A percentile compares a stretch with the other conserved stretches of the same genome.
phyloP scores from a whole-genome alignment of 2,329 filamentous ascomycete species.

The Chaetomium globosum region DNA sequence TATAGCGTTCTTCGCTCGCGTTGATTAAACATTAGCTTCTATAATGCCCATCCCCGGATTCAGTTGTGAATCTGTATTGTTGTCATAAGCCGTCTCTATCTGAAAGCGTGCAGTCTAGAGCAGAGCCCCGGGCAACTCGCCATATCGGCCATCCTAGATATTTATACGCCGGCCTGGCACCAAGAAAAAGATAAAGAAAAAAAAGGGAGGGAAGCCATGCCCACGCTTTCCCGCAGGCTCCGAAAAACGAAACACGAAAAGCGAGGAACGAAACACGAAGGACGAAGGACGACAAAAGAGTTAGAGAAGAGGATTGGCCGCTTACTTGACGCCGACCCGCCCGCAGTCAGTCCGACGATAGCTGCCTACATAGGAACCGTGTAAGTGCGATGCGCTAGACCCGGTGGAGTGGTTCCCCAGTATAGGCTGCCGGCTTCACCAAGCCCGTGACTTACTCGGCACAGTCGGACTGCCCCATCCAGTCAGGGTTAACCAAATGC shows the following conservation, averaged over 20 bases:
- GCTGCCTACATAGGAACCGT: neutral
- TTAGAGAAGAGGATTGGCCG: neutral
- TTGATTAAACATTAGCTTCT: neutral
- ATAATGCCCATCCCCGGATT: neutral
- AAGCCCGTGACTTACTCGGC: neutral
- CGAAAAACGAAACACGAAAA: neutral
- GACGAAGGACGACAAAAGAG: neutral
- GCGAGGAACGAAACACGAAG: neutral
- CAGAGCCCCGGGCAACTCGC: neutral
- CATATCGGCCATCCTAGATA: neutral
- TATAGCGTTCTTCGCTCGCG: neutral
- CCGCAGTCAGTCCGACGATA: neutral
- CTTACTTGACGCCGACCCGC: conserved; percentile 9
- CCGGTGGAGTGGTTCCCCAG: neutral
- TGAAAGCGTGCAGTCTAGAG: neutral
- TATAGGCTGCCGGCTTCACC: neutral
- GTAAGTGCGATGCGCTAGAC: neutral
- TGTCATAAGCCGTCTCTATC: neutral
- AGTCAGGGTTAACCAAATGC: neutral
- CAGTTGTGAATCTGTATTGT: neutral
- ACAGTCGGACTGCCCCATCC: neutral
- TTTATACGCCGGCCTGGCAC: neutral
- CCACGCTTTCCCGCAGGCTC: neutral
- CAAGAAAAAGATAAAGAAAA: neutral
- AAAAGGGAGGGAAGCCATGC: neutral